Evolutionary conservation across 306 rosid species (phyloP).

Genomic region (Canavalia gladiata): DNA sequence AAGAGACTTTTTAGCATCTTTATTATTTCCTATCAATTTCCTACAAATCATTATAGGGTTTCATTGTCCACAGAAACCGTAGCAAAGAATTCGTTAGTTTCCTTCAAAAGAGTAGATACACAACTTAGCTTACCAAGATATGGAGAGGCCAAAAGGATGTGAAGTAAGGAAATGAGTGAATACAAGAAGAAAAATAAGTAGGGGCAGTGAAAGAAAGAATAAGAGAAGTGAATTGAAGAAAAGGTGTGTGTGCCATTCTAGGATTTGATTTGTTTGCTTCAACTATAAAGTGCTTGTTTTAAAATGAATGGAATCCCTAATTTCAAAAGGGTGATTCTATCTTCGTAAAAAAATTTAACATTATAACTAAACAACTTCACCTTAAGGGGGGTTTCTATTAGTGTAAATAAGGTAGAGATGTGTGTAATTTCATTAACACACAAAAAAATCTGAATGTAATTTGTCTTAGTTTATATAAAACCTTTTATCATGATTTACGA

Average conservation of each 20-base stretch:
- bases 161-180: constrained; percentile 24
- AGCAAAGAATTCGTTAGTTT: background rate
- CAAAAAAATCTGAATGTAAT: no score
- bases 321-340: no score
- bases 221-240: constrained; percentile 67
- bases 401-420: no score
- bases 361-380: no score
- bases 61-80: background rate
- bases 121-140: background rate
- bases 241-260: constrained; percentile 74
- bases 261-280: constrained; percentile 8
- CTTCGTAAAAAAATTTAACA: no score
- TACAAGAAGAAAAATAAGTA: constrained; percentile 45
- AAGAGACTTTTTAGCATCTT: constrained; percentile 43
- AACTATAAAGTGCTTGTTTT: background rate
- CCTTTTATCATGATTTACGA: no score
- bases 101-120: background rate
- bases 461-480: no score
- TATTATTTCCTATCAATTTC: constrained; percentile 59
- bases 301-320: no score
- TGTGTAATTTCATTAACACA: no score
- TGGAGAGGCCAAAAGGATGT: constrained; percentile 38
- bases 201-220: constrained; percentile 50
- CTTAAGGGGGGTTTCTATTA: no score
- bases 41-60: constrained; percentile 55